Percentiles rank a stretch among this genome's conserved stretches.
Evolutionary conservation across 208 protist genomes (phyloP).

Genomic region (Wallacemonas sp.): DNA sequence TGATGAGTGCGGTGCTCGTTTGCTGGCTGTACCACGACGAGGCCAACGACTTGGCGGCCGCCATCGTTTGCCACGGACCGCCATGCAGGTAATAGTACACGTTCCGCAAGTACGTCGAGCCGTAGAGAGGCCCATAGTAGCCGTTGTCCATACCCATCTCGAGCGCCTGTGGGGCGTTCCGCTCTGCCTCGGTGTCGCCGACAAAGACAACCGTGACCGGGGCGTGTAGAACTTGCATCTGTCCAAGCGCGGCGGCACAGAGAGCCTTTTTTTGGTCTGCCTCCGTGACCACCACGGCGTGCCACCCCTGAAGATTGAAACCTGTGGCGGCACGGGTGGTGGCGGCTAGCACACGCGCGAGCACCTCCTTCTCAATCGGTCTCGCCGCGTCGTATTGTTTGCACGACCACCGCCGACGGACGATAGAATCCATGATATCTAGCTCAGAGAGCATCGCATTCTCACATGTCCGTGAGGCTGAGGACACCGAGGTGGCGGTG

Average conservation of each 20-base stretch:
- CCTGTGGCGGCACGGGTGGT: constrained; percentile 68
- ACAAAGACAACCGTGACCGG: constrained; percentile 78
- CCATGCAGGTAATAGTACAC: constrained; percentile 75
- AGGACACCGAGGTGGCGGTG: not conserved
- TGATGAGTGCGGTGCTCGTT: constrained; percentile 58
- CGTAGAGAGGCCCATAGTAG: constrained; percentile 52
- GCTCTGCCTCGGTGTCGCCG: constrained; percentile 62
- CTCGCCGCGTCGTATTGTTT: constrained; percentile 51
- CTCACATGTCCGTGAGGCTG: not conserved
- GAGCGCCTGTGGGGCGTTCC: constrained; percentile 58
- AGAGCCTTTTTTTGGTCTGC: constrained; percentile 33
- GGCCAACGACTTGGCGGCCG: constrained; percentile 46
- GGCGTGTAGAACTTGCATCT: constrained; percentile 68
- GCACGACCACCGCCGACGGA: constrained; percentile 48
- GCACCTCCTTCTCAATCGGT: constrained; percentile 32
- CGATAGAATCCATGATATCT: constrained; percentile 25
- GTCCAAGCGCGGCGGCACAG: constrained; percentile 54
- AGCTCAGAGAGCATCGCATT: not conserved
- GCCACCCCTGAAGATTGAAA: constrained; percentile 88
- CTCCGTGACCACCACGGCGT: constrained; percentile 78
- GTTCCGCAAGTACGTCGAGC: constrained; percentile 53
- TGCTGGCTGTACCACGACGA: constrained; percentile 56
- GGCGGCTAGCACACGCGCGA: constrained; percentile 49
- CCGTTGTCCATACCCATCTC: constrained; percentile 63
- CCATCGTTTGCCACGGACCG: constrained; percentile 55